These are phyloP conservation scores for Hypocreales sp. DNA, from an alignment of 2,329 filamentous ascomycete species.

Conservation along the genomic window DNA sequence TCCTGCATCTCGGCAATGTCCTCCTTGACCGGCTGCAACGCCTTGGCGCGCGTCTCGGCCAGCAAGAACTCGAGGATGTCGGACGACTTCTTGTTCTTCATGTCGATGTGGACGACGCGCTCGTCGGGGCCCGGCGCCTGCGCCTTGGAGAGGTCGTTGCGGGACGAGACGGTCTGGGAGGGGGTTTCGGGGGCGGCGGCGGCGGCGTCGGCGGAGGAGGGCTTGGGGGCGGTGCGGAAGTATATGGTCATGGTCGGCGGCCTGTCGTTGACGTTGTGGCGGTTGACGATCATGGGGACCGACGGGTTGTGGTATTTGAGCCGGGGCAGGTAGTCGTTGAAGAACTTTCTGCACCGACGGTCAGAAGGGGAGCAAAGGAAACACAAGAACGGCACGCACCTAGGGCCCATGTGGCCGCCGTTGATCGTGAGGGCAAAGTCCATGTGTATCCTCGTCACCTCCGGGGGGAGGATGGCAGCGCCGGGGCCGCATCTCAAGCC, in stretches of 20 bases:
- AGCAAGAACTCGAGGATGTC: slow-evolving; percentile 51
- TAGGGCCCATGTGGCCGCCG: slow-evolving; percentile 56
- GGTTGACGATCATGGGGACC: slow-evolving; percentile 68
- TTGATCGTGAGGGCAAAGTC: slow-evolving; percentile 49
- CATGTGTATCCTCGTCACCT: slow-evolving; percentile 61
- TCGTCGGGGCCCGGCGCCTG: slow-evolving; percentile 31
- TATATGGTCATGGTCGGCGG: slow-evolving; percentile 51
- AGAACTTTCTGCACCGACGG: slow-evolving; percentile 76
- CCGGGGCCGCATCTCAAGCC: slow-evolving; percentile 67
- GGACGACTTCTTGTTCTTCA: slow-evolving; percentile 44
- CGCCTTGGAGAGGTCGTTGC: slow-evolving; percentile 29
- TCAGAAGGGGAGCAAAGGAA: neutral
- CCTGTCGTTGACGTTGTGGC: slow-evolving; percentile 38
- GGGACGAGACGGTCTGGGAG: slow-evolving; percentile 30
- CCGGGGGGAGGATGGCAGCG: slow-evolving; percentile 62
- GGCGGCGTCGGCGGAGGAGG: slow-evolving; percentile 10
- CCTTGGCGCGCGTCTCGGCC: slow-evolving; percentile 42
- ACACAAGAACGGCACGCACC: slow-evolving; percentile 29
- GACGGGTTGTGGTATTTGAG: slow-evolving; percentile 91
- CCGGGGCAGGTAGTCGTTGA: slow-evolving; percentile 64
- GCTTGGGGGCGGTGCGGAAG: slow-evolving; percentile 27
- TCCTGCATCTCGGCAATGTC: slow-evolving; percentile 43
- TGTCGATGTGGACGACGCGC: slow-evolving; percentile 39
- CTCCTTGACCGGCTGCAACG: slow-evolving; percentile 39
- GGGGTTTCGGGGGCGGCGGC: slow-evolving; percentile 13